Evolutionary conservation across 2,329 filamentous ascomycete species (phyloP), one percentile per base, ranked within the genome.

Genomic region (Furcasterigmium furcatum): DNA sequence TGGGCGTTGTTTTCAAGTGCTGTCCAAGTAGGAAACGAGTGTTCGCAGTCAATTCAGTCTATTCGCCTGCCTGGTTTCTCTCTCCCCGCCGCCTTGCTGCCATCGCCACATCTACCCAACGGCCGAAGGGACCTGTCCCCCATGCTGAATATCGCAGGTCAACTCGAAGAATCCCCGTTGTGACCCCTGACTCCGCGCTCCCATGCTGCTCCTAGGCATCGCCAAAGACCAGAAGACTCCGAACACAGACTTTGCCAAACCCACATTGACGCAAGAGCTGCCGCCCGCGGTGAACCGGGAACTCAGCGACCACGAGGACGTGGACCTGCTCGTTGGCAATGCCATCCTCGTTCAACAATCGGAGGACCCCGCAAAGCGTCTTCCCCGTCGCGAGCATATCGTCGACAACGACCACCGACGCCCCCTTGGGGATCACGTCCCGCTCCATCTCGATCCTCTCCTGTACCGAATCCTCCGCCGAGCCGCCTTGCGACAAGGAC

Each of bases 341-440:
- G 0, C 72, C 71, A 48, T 63, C 68, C 52, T 74, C 41, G 1
- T 34, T 12, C 21, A 84, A 55, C 2, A 84, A 61, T 52, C 67
- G 51, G 27, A 84, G 52, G 29, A 80, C 66, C 7, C 75, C 76
- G 56, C 64, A 73, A 30, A 84, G 69, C 3, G 79, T 83, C 52
- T 67, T 52, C 2, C 78, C 79, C 0, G 74, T 77, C 6, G 80
- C 68, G 46, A 84, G 70, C 22, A 82, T 78, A 58, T 84, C 80
- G 47, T 84, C 80, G 5, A 84, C 67, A 0, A 83, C 68, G n/a
- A 83, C 64, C 10, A 83, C 72, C 4, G 63, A 65, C 4, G 58
- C 61, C 2, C 61, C 68, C 29, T 21, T 55, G 0, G 63, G 53
- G 16, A 84, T 25, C 30, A 61, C 59, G 62, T 71, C 62, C 16